Conservation (phyloP, 768 basidiomycete genomes). For the Leccinum obscurum region DNA sequence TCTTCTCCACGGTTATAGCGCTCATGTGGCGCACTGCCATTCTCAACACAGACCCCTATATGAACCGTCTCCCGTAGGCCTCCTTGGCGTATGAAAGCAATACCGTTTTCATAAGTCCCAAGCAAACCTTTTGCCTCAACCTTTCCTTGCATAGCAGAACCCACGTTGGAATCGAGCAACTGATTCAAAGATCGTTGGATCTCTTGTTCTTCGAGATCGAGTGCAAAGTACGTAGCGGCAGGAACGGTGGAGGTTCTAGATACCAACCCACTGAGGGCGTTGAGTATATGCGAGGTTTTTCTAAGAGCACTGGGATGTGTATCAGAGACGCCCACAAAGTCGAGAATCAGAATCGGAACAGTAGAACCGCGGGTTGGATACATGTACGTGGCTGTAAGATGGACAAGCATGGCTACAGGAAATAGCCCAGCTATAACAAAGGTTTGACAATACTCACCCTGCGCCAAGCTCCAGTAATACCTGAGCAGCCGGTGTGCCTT, state of each 20-base stretch:
- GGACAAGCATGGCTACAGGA: not conserved
- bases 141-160: conserved; percentile 62
- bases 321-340: conserved; percentile 12
- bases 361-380: not conserved
- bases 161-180: conserved; percentile 64
- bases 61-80: conserved; percentile 19
- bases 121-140: conserved; percentile 82
- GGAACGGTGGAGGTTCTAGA: conserved; percentile 35
- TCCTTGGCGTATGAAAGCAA: conserved; percentile 68
- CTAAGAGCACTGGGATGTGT: conserved; percentile 62
- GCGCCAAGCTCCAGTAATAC: conserved; percentile 91
- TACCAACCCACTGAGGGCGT: conserved; percentile 61
- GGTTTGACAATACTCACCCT: conserved; percentile 56
- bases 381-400: not conserved
- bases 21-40: conserved; percentile 3
- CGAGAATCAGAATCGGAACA: not conserved
- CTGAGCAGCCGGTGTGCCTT: conserved; percentile 44
- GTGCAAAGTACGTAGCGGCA: conserved; percentile 83
- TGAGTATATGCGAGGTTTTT: conserved; percentile 85
- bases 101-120: conserved; percentile 88
- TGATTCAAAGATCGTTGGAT: conserved; percentile 75
- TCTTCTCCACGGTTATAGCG: conserved; percentile 25
- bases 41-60: conserved; percentile 3
- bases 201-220: conserved; percentile 89
- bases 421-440: not conserved